Percentiles rank a stretch among this genome's conserved stretches.
phyloP scores from a whole-genome alignment of 192 early-diverging fungal genomes.

The Coemansia sp. region DNA sequence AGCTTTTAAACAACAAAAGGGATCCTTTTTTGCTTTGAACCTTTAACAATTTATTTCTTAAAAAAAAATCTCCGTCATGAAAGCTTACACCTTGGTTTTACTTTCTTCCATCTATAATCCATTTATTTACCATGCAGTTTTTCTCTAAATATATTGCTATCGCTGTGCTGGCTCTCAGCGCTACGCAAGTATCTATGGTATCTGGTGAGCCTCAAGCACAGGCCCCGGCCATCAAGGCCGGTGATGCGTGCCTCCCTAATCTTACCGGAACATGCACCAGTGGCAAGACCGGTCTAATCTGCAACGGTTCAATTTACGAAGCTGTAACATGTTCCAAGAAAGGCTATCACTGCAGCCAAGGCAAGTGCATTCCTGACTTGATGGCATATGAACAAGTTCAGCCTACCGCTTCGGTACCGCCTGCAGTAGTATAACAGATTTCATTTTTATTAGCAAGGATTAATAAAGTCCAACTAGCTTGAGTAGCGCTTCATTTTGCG shows the following conservation, averaged over 20 bases:
- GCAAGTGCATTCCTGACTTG: background rate
- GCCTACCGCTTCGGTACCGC: background rate
- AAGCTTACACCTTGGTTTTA: too few relatives aligned
- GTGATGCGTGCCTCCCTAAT: background rate
- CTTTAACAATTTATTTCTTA: too few relatives aligned
- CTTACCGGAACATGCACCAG: background rate
- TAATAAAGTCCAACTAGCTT: slow-evolving; percentile 1
- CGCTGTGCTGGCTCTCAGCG: background rate
- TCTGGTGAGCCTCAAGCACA: background rate
- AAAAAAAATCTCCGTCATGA: too few relatives aligned
- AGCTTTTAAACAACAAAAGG: too few relatives aligned
- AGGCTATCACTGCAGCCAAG: background rate
- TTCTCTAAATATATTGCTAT: background rate
- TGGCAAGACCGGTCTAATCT: background rate
- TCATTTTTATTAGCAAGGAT: background rate
- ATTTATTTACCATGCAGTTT: background rate
- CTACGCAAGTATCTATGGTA: background rate
- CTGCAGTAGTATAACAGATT: background rate
- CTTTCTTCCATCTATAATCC: too few relatives aligned
- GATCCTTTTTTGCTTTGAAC: too few relatives aligned
- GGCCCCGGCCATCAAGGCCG: background rate
- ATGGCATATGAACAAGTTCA: background rate
- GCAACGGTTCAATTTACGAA: background rate
- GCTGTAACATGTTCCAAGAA: background rate
- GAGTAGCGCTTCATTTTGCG: background rate